Evolutionary conservation across 2,329 filamentous ascomycete species (phyloP).

Genomic region (Epichloe gansuensis): DNA sequence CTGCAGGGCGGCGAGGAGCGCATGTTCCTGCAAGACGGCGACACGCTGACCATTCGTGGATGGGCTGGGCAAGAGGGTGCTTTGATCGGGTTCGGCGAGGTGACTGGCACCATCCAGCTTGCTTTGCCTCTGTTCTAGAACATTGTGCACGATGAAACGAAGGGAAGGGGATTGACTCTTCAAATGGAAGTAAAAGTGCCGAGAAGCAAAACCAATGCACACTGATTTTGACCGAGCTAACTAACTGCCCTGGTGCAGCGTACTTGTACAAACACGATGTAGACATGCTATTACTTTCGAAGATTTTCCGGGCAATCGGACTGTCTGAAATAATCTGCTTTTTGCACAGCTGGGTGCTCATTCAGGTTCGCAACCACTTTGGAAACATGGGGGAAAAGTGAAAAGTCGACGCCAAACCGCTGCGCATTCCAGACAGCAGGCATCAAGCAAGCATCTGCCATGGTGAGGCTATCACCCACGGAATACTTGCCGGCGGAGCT

Average conservation of each 20-base stretch:
- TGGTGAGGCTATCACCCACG: slow-evolving; percentile 39
- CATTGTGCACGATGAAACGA: background rate
- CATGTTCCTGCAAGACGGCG: slow-evolving; percentile 61
- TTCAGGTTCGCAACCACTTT: slow-evolving; percentile 33
- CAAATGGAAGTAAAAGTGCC: background rate
- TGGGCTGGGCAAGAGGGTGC: slow-evolving; percentile 50
- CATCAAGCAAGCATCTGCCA: slow-evolving; percentile 46
- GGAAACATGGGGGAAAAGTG: slow-evolving; percentile 32
- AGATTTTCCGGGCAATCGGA: slow-evolving; percentile 30
- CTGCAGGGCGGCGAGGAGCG: slow-evolving; percentile 53
- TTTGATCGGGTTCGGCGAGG: slow-evolving; percentile 68
- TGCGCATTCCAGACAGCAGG: slow-evolving; percentile 46
- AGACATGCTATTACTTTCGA: slow-evolving; percentile 5
- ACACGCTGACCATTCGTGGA: slow-evolving; percentile 54
- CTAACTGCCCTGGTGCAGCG: too few species aligned
- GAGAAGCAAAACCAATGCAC: too few species aligned
- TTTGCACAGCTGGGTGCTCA: slow-evolving; percentile 35
- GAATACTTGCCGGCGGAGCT: slow-evolving; percentile 36
- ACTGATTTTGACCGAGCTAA: too few species aligned
- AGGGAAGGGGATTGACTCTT: background rate
- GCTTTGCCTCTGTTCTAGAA: slow-evolving; percentile 19
- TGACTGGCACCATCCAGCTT: slow-evolving; percentile 44
- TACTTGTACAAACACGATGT: background rate
- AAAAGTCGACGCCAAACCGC: slow-evolving; percentile 39
- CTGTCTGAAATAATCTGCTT: slow-evolving; percentile 41